phyloP scores from a whole-genome alignment of 768 basidiomycete species.

The Lactifluus pinguis region DNA sequence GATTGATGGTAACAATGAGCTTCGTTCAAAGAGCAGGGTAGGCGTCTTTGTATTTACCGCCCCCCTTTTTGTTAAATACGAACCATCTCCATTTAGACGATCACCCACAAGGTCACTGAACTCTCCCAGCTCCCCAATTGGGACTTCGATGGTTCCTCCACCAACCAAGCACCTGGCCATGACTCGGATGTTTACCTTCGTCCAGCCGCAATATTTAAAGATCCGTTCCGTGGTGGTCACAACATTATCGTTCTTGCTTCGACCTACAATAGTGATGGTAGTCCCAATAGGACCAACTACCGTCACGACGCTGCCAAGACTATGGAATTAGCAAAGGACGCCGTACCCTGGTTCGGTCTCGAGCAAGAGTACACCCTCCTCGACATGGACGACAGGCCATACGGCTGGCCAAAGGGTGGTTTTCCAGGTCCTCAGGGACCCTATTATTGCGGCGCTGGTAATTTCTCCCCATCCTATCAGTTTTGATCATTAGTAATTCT shows the following conservation, averaged over 20 bases:
- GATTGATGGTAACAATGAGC: constrained; percentile 91
- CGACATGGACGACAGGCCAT: constrained; percentile 82
- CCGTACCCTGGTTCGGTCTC: constrained; percentile 91
- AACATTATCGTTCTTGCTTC: constrained; percentile 97
- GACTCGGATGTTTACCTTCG: constrained; percentile 99
- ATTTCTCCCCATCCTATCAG: constrained; percentile 22
- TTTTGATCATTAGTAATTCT: not conserved
- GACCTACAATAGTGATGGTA: constrained; percentile 98
- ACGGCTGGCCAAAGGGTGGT: constrained; percentile 97
- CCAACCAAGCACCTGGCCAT: constrained; percentile 90
- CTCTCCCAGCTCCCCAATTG: constrained; percentile 90
- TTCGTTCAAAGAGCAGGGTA: constrained; percentile 95
- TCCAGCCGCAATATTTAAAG: constrained; percentile 94
- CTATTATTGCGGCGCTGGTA: constrained; percentile 98
- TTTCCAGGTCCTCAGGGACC: constrained; percentile 99
- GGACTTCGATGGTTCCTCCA: constrained; percentile 99
- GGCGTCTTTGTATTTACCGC: constrained; percentile 22
- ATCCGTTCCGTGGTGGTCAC: constrained; percentile 98
- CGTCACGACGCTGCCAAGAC: constrained; percentile 90
- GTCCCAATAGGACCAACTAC: constrained; percentile 93
- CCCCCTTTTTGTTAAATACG: not conserved
- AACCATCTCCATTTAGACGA: constrained; percentile 47
- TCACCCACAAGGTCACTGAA: constrained; percentile 76
- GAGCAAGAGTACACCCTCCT: constrained; percentile 99
- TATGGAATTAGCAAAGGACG: constrained; percentile 84